phyloP scores from a whole-genome alignment of 108 stramenopile genomes.

The Cyclotella distinguenda region DNA sequence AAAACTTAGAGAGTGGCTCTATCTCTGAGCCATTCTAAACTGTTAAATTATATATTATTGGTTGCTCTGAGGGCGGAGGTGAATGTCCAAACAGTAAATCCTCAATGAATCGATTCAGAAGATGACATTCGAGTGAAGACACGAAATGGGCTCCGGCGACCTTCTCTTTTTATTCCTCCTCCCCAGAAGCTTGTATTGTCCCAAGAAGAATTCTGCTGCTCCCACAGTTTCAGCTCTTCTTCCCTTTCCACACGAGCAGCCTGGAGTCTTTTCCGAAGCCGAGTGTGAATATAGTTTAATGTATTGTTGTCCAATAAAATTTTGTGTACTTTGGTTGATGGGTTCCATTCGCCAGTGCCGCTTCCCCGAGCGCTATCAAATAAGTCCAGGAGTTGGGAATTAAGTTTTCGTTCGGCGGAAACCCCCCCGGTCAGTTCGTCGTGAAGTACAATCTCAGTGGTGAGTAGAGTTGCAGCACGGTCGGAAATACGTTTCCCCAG shows the following conservation, averaged over 20 bases:
- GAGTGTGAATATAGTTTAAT: slow-evolving; percentile 9
- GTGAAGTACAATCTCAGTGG: slow-evolving; percentile 56
- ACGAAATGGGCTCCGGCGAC: slow-evolving; percentile 35
- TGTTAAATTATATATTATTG: no score
- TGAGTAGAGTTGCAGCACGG: slow-evolving; percentile 49
- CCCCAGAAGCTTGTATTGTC: slow-evolving; percentile 35
- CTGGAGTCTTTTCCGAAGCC: slow-evolving; percentile 22
- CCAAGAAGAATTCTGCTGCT: slow-evolving; percentile 30
- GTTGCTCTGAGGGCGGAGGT: no score
- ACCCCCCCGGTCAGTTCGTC: slow-evolving; percentile 27
- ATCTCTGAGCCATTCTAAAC: no score
- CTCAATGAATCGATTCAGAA: slow-evolving; percentile 1
- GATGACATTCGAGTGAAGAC: slow-evolving; percentile 21
- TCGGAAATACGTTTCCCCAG: slow-evolving; percentile 50
- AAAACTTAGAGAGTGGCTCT: no score
- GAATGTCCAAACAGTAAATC: no score
- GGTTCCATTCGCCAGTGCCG: not conserved
- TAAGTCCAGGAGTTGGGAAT: slow-evolving; percentile 65
- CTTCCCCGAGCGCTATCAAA: slow-evolving; percentile 35
- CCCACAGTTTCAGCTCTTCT: slow-evolving; percentile 38
- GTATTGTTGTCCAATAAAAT: slow-evolving; percentile 12
- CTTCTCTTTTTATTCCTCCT: slow-evolving; percentile 33
- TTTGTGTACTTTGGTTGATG: not conserved
- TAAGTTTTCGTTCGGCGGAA: slow-evolving; percentile 25
- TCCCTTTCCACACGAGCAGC: slow-evolving; percentile 23